Conservation (phyloP, 2,329 filamentous ascomycete genomes). For the Teratosphaeria epicoccoides region DNA sequence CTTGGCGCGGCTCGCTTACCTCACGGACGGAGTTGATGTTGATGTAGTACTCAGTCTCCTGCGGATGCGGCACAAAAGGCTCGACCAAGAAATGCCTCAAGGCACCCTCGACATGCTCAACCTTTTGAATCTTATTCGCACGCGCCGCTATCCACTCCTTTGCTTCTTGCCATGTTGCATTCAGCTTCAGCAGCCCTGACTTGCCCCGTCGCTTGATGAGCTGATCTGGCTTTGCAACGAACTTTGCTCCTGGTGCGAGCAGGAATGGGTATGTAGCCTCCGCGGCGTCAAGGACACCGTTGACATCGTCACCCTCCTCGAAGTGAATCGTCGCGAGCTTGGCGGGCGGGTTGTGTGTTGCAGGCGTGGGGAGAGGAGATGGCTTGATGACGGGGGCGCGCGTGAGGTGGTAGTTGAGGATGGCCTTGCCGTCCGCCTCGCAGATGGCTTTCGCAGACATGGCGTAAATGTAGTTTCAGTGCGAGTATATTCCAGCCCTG, state of each 20-base stretch:
- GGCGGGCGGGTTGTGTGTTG: slow-evolving; percentile 84
- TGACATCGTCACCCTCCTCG: slow-evolving; percentile 73
- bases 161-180: slow-evolving; percentile 94
- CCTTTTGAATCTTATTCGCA: slow-evolving; percentile 83
- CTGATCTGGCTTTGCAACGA: slow-evolving; percentile 98
- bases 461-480: slow-evolving; percentile 3
- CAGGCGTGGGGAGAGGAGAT: slow-evolving; percentile 71
- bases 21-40: slow-evolving; percentile 99
- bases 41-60: slow-evolving; percentile 98
- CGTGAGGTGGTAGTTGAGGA: slow-evolving; percentile 99
- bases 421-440: slow-evolving; percentile 99
- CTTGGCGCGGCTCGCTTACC: slow-evolving; percentile 52
- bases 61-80: slow-evolving; percentile 92
- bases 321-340: slow-evolving; percentile 90
- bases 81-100: slow-evolving; percentile 95
- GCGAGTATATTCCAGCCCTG: background rate
- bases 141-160: slow-evolving; percentile 87
- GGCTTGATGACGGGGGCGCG: slow-evolving; percentile 96
- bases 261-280: slow-evolving; percentile 97
- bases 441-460: slow-evolving; percentile 96
- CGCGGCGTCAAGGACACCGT: slow-evolving; percentile 82
- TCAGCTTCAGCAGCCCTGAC: slow-evolving; percentile 89
- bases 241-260: slow-evolving; percentile 69
- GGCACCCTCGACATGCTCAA: slow-evolving; percentile 81
- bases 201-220: slow-evolving; percentile 99